These are phyloP conservation scores for Eutypella sp. DNA, from an alignment of 2,329 filamentous ascomycete genomes.

Conservation along the genomic window DNA sequence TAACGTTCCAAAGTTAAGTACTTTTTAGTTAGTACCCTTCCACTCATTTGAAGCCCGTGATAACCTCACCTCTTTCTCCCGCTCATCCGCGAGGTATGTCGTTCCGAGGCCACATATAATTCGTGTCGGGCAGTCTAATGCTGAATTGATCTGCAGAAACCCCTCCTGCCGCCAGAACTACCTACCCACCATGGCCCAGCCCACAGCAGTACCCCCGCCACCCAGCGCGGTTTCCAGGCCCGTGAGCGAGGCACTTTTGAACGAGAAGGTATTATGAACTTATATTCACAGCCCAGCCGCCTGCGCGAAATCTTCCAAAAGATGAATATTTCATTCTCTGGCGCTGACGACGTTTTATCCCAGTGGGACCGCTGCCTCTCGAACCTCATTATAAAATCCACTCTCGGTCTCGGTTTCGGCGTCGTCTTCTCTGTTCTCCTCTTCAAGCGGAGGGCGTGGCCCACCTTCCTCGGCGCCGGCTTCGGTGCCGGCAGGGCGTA, in stretches of 20 bases:
- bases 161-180: conserved; percentile 5
- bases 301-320: background rate
- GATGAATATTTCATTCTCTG: background rate
- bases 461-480: conserved; percentile 87
- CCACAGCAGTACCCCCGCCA: conserved; percentile 46
- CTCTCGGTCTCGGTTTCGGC: conserved; percentile 92
- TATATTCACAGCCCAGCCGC: conserved; percentile 1
- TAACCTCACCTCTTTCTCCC: conserved; percentile 4
- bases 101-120: conserved; percentile 1
- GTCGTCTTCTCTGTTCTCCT: conserved; percentile 97
- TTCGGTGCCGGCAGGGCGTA: conserved; percentile 96
- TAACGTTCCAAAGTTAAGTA: no score
- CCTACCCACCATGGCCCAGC: conserved; percentile 45
- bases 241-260: conserved; percentile 94
- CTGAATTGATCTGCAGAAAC: conserved; percentile 10
- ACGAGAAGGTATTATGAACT: conserved; percentile 82
- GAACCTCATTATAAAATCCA: conserved; percentile 93
- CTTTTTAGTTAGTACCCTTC: no score
- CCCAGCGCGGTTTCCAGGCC: conserved; percentile 70
- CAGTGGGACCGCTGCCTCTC: conserved; percentile 99
- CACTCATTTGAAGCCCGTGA: conserved; percentile 2
- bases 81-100: conserved; percentile 12
- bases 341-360: conserved; percentile 18
- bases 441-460: conserved; percentile 97
- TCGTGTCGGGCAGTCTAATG: conserved; percentile 10